phyloP scores from a whole-genome alignment of 257 asterid genomes.

The Fraxinus quadrangulata region DNA sequence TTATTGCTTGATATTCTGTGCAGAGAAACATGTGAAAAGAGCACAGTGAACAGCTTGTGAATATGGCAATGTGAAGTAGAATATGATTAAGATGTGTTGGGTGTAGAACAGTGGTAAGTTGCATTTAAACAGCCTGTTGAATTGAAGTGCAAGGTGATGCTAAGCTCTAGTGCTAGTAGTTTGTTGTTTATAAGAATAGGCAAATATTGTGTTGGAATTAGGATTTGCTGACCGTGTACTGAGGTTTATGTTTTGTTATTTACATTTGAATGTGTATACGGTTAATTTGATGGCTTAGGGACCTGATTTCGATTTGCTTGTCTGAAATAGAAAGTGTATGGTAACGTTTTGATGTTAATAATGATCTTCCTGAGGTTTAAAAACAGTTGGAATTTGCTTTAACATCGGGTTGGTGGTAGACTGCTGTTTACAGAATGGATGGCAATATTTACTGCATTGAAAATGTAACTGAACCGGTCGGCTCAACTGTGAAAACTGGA shows the following conservation, averaged over 20 bases:
- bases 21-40: conserved; percentile 28
- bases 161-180: conserved; percentile 17
- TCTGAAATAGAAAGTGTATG: not conserved
- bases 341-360: not conserved
- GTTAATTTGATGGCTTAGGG: conserved; percentile 22
- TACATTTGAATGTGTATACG: conserved; percentile 28
- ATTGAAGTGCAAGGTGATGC: conserved; percentile 19
- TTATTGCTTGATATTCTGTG: conserved; percentile 21
- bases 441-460: too few species aligned
- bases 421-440: too few species aligned
- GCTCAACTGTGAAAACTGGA: too few species aligned
- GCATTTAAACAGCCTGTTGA: conserved; percentile 23
- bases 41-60: conserved; percentile 40
- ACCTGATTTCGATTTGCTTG: not conserved
- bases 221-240: conserved; percentile 10
- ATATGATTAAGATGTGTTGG: conserved; percentile 14
- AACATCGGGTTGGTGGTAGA: too few species aligned
- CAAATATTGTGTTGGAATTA: conserved; percentile 23
- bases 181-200: conserved; percentile 23
- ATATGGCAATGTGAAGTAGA: conserved; percentile 38
- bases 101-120: conserved; percentile 22
- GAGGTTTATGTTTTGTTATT: conserved; percentile 11
- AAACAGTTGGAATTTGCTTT: too few species aligned
- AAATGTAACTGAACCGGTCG: too few species aligned
- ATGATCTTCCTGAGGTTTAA: not conserved